Base-by-base conservation (phyloP, 1,284 basidiomycete genomes). In the Takashimella tepidaria region DNA sequence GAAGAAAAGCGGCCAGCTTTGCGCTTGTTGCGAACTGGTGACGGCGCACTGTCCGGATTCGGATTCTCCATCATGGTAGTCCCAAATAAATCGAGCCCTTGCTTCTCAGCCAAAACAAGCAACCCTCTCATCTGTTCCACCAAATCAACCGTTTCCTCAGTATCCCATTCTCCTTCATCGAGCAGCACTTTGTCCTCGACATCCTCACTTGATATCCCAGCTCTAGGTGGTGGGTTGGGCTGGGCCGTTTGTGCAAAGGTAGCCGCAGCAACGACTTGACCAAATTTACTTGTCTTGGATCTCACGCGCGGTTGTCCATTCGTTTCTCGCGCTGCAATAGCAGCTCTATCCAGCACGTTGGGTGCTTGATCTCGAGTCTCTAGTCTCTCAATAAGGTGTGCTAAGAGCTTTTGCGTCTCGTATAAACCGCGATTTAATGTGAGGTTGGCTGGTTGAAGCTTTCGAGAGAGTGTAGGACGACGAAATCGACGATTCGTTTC, bases 341-440 rank as follows among this genome's bases (percentile, higher is more conserved):
- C 65, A 1, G 71, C 69, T 4, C 64, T 60, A 24, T 61, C 65
- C 1, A 74, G 60, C 1, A 69, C 42, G 51, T 73, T 69, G 1
- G 69, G 69, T 0, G 66, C 62, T 1, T 51, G 27, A 1, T 61
- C 49, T 2, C 70, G 60, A 2, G 37, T 22, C 44, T 74, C 70
- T 6, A 74, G 55, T 16, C 59, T 55, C 21, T 73, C 70, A 3
- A 74, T 57, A 3, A 73, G 55, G 42, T 70, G 64, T 0, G 59
- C 49, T 0, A 74, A 59, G 5, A 74, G 57, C 50, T 74, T 73
- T 44, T 68, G 67, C 1, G 67, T 68, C 44, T 74, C 72, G 42
- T 66, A 62, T 23, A 68, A 58, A 0, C 70, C 69, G n/a, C 59
- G 51, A 13, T 59, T 61, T 31, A 31, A 20, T 20, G 51, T 47